Conservation (phyloP, 2,329 filamentous ascomycete genomes). For the Chaetomiaceae sp. region DNA sequence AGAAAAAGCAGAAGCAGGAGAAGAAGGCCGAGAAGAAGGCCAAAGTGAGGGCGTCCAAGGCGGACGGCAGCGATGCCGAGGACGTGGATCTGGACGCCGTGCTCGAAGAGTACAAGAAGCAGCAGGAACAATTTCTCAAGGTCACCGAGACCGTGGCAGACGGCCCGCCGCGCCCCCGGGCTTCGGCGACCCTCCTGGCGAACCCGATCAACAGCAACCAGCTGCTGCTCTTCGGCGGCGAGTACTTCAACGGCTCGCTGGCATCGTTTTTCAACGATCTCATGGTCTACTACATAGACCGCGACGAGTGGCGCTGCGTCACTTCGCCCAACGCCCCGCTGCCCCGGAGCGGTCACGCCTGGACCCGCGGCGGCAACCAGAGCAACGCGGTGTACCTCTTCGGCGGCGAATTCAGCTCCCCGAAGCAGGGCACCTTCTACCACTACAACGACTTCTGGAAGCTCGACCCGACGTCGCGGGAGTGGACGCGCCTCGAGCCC, state of each 20-base stretch:
- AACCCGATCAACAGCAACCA: constrained; percentile 83
- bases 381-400: constrained; percentile 83
- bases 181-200: constrained; percentile 75
- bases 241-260: constrained; percentile 88
- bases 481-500: constrained; percentile 86
- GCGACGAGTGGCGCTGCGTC: constrained; percentile 84
- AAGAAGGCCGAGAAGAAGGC: constrained; percentile 86
- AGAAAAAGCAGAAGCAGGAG: constrained; percentile 71
- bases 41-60: constrained; percentile 62
- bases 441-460: constrained; percentile 99
- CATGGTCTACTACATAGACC: constrained; percentile 68
- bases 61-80: constrained; percentile 80
- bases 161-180: constrained; percentile 68
- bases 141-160: constrained; percentile 73
- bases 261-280: constrained; percentile 66
- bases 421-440: constrained; percentile 97
- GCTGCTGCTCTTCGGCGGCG: constrained; percentile 85
- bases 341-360: constrained; percentile 87
- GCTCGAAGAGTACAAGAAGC: constrained; percentile 83
- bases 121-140: constrained; percentile 91
- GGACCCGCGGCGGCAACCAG: constrained; percentile 80
- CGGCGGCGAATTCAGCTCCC: constrained; percentile 91
- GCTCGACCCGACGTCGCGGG: constrained; percentile 72
- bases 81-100: constrained; percentile 91
- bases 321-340: constrained; percentile 88